These are phyloP conservation scores for Seminavis robusta DNA, from an alignment of 108 stramenopile genomes.

Conservation along the genomic window DNA sequence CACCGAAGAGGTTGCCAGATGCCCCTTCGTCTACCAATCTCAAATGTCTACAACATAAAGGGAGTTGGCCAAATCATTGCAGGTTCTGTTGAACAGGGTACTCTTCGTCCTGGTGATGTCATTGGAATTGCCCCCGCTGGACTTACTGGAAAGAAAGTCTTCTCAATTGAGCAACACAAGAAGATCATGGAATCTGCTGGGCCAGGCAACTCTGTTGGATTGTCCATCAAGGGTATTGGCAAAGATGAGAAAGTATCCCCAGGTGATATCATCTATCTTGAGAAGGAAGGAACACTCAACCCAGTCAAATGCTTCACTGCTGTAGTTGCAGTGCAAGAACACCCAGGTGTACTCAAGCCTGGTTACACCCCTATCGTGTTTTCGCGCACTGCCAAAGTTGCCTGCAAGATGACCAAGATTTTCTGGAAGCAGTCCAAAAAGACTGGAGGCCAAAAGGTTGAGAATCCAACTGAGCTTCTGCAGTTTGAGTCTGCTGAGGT, in stretches of 20 bases:
- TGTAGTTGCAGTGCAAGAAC: slow-evolving; percentile 82
- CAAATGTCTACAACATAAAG: slow-evolving; percentile 82
- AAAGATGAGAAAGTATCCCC: slow-evolving; percentile 75
- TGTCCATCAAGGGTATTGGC: slow-evolving; percentile 77
- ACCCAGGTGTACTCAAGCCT: slow-evolving; percentile 81
- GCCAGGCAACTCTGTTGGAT: slow-evolving; percentile 78
- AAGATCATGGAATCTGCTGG: slow-evolving; percentile 61
- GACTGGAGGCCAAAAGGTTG: slow-evolving; percentile 81
- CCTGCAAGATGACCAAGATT: slow-evolving; percentile 88
- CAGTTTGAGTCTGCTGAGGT: slow-evolving; percentile 82
- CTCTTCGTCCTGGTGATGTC: slow-evolving; percentile 61
- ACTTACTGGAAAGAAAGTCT: slow-evolving; percentile 69
- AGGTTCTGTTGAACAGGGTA: slow-evolving; percentile 77
- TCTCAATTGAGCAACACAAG: slow-evolving; percentile 82
- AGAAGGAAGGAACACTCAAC: slow-evolving; percentile 79
- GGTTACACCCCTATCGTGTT: slow-evolving; percentile 75
- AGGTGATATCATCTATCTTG: slow-evolving; percentile 76
- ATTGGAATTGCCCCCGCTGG: slow-evolving; percentile 60
- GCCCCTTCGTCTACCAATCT: slow-evolving; percentile 72
- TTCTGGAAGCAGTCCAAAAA: slow-evolving; percentile 85
- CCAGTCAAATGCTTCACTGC: too few species aligned
- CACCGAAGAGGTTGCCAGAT: slow-evolving; percentile 50
- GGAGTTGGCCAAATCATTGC: slow-evolving; percentile 74
- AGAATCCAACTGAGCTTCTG: slow-evolving; percentile 72
- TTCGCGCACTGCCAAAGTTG: slow-evolving; percentile 86